A percentile compares a stretch with the other conserved stretches of the same genome.
phyloP scores from a whole-genome alignment of 208 protist species.

The Crithidia acanthocephali region DNA sequence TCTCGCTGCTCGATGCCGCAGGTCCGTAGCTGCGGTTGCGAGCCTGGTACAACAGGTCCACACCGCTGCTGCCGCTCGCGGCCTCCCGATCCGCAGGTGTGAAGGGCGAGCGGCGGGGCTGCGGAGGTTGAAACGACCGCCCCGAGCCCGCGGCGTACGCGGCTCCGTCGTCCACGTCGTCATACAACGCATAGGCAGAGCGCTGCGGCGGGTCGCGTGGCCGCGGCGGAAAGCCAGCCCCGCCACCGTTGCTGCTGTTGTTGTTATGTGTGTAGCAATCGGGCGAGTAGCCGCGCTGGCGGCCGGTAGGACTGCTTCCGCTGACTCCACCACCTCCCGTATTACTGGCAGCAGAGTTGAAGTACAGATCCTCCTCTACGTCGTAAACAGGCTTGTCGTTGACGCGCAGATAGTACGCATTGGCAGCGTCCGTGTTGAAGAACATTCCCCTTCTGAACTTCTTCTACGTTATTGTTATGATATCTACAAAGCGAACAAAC shows the following conservation, averaged over 20 bases:
- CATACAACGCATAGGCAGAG: too few species aligned
- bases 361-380: slow-evolving; percentile 1
- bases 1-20: background rate
- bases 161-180: too few species aligned
- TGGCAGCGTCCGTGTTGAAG: slow-evolving; percentile 38
- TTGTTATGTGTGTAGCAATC: background rate
- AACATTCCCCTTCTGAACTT: slow-evolving; percentile 24
- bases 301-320: background rate
- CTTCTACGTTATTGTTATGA: background rate
- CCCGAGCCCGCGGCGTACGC: background rate
- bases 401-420: slow-evolving; percentile 34
- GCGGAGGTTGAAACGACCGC: background rate
- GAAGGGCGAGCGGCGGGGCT: background rate
- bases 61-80: slow-evolving; percentile 5
- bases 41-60: slow-evolving; percentile 8
- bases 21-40: background rate
- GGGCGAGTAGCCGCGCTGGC: background rate
- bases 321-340: background rate
- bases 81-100: background rate
- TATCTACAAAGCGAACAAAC: too few species aligned
- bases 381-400: slow-evolving; percentile 15
- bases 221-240: too few species aligned
- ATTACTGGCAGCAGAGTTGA: background rate
- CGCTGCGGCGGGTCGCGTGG: too few species aligned
- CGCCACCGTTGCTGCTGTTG: too few species aligned